These are phyloP conservation scores for Iberis pinnata DNA, from an alignment of 345 rosid species.

Conservation along the genomic window DNA sequence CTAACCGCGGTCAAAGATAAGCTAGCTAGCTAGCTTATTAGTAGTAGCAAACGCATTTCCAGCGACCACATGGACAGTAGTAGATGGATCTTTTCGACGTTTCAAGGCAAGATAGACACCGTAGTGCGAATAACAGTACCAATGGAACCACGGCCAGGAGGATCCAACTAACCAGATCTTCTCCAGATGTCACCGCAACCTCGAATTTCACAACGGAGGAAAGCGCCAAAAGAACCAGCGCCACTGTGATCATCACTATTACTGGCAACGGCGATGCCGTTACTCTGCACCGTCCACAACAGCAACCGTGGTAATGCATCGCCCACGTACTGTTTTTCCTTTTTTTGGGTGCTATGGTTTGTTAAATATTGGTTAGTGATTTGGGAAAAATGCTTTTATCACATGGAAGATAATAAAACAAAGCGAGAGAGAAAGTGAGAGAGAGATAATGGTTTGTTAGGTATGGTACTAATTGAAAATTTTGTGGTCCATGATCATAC, in stretches of 20 bases:
- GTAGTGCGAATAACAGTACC: slow-evolving; percentile 27
- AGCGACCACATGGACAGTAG: slow-evolving; percentile 37
- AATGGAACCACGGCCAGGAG: slow-evolving; percentile 32
- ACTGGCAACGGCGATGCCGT: slow-evolving; percentile 35
- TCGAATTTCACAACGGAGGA: slow-evolving; percentile 39
- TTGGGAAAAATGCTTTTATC: slow-evolving; percentile 8
- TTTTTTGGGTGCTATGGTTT: too few species aligned
- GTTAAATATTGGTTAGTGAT: slow-evolving; percentile 9
- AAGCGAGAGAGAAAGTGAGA: neutral
- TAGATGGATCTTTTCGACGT: slow-evolving; percentile 19
- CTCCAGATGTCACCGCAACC: slow-evolving; percentile 22
- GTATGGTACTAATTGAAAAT: slow-evolving; percentile 18
- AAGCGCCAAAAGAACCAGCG: slow-evolving; percentile 32
- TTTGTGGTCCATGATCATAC: slow-evolving; percentile 11
- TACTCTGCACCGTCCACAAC: slow-evolving; percentile 34
- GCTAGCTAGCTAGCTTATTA: too few species aligned
- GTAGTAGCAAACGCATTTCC: slow-evolving; percentile 35
- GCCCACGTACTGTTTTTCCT: neutral
- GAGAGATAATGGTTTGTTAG: slow-evolving; percentile 27
- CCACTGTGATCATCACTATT: slow-evolving; percentile 39
- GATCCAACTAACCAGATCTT: slow-evolving; percentile 35
- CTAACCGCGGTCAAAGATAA: slow-evolving; percentile 22
- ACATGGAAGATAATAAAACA: slow-evolving; percentile 9
- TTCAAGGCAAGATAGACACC: slow-evolving; percentile 32
- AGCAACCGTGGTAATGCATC: slow-evolving; percentile 40